phyloP scores from a whole-genome alignment of 2,329 filamentous ascomycete species.

The Drechslerella stenobrocha region DNA sequence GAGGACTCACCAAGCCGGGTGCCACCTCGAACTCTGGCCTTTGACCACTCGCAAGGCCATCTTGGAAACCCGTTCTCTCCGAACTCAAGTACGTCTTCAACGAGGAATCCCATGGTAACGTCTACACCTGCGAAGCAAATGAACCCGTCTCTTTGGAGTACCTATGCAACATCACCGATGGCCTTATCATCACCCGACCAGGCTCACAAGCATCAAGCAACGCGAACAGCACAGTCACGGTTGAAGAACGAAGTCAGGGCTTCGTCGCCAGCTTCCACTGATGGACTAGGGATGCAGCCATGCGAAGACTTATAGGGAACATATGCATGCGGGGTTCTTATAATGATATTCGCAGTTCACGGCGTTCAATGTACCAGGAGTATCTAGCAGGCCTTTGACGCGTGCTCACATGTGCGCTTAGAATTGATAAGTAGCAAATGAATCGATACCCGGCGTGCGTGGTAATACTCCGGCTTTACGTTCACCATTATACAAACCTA shows the following conservation, averaged over 20 bases:
- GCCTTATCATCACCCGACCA: slow-evolving; percentile 35
- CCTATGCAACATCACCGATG: slow-evolving; percentile 28
- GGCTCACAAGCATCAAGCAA: slow-evolving; percentile 13
- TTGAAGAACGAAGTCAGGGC: slow-evolving; percentile 30
- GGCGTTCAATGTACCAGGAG: no score
- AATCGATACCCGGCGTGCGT: no score
- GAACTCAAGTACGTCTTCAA: slow-evolving; percentile 32
- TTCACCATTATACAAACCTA: no score
- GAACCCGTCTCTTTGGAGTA: slow-evolving; percentile 19
- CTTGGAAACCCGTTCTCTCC: slow-evolving; percentile 31
- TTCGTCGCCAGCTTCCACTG: slow-evolving; percentile 10
- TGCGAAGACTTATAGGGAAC: no score
- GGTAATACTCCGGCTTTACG: no score
- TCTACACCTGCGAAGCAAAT: slow-evolving; percentile 23
- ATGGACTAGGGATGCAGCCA: no score
- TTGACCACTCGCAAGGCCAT: slow-evolving; percentile 6
- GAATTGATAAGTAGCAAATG: no score
- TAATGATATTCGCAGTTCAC: no score
- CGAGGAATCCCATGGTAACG: slow-evolving; percentile 28
- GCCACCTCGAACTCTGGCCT: slow-evolving; percentile 32
- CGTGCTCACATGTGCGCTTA: no score
- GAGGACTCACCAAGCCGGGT: slow-evolving; percentile 43
- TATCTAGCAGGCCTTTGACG: no score
- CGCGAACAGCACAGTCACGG: slow-evolving; percentile 14
- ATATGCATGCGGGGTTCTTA: no score